Base-by-base conservation (phyloP, 345 rosid species). In the Eucalyptus sideroxylon region DNA sequence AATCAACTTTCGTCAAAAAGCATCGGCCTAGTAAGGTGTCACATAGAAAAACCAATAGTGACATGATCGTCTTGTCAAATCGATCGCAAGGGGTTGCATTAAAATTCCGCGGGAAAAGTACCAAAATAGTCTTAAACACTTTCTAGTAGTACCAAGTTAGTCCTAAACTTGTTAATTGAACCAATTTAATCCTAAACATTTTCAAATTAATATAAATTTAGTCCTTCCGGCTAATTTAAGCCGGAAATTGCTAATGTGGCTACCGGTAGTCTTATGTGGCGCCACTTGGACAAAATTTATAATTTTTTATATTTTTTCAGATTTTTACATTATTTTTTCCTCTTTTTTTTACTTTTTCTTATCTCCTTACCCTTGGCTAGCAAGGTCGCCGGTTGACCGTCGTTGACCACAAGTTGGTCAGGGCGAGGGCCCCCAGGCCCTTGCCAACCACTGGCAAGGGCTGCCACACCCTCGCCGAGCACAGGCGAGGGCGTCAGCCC, bases 381-480 rank as follows among this genome's bases (percentile, higher is more conserved):
- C 21, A 1, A 16, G 19, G 53, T 50, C 4, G 2, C 21, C 21
- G 2, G 0, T 16, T 16, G 21, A 50, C 55, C 55, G 1, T 50
- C 2, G 0, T 8, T 1, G 7, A 16, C 55, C 55, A 50, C 1
- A 6, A 2, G 21, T 0, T 51, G 0, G 21, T 51, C 21, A 0
- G 0, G 53, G 19, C 19, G 0, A 51, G 55, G 21, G 8, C 21
- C 8, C 55, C 55, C 1, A 16, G 0, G 21, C 55, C 55, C 21
- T 50, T 16, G 21, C 55, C 21, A 0, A 16, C 55, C 21, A 50
- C 55, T 3, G 3, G 8, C 21, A 16, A 16, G 53, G 53, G 53
- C 55, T 6, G 1, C 2, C 55, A 6, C 4, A 1, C 55, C 55
- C 55, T 51, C 1, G 8, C 21, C 21, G 9, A 3, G 8, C 55